Evolutionary conservation across 768 basidiomycete genomes (phyloP).

Genomic region (Termitomyces sp.): DNA sequence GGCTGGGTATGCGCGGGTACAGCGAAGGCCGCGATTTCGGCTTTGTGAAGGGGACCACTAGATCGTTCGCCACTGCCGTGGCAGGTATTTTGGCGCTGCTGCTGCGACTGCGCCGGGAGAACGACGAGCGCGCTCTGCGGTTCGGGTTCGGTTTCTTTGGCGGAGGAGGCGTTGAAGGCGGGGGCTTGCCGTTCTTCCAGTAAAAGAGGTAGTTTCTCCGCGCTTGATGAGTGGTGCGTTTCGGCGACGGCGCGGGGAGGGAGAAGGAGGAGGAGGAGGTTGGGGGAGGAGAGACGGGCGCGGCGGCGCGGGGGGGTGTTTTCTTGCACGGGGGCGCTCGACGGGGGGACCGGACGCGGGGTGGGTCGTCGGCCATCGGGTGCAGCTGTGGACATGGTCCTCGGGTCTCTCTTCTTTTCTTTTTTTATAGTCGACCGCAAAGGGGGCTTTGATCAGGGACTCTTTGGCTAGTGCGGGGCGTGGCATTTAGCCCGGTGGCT

Average conservation of each 20-base stretch:
- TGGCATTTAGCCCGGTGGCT: too few relatives aligned
- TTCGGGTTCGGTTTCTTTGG: not conserved
- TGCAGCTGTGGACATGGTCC: too few relatives aligned
- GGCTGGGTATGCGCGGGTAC: not conserved
- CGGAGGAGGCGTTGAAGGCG: too few relatives aligned
- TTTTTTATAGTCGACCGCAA: too few relatives aligned
- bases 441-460: too few relatives aligned
- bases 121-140: not conserved
- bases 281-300: too few relatives aligned
- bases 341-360: too few relatives aligned
- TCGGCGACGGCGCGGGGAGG: not conserved
- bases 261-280: not conserved
- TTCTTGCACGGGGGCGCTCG: not conserved
- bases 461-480: too few relatives aligned
- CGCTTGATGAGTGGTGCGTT: not conserved
- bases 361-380: too few relatives aligned
- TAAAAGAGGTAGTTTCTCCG: not conserved
- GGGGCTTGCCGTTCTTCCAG: not conserved
- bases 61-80: not conserved
- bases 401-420: too few relatives aligned
- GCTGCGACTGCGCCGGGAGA: not conserved
- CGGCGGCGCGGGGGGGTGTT: not conserved
- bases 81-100: not conserved
- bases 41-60: not conserved
- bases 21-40: not conserved